Conservation (phyloP, 164 flowering plant genomes). For the Cinnamomum micranthum region DNA sequence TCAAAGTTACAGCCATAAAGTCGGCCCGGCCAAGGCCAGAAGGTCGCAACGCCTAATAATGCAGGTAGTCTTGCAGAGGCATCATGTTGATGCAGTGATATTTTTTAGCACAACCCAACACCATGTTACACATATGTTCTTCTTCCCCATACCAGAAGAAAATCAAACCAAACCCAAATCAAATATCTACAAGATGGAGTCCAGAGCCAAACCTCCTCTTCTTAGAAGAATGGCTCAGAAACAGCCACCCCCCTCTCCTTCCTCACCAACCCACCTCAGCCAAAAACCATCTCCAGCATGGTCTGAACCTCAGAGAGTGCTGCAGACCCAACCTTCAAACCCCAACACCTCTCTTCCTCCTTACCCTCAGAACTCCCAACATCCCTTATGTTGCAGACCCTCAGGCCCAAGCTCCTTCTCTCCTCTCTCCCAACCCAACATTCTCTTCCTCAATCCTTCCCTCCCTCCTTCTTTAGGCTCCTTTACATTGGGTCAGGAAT, state of each 20-base stretch:
- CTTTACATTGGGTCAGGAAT: conserved; percentile 84
- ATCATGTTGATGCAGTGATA: too few species aligned
- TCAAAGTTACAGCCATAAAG: too few species aligned
- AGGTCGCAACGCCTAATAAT: too few species aligned
- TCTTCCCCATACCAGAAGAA: too few species aligned
- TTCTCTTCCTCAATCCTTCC: conserved; percentile 51
- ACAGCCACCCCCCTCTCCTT: conserved; percentile 36
- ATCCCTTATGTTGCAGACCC: conserved; percentile 85
- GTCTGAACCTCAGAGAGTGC: conserved; percentile 75
- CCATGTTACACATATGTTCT: too few species aligned
- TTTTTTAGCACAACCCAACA: too few species aligned
- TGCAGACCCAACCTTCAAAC: conserved; percentile 31
- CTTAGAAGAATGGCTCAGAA: conserved; percentile 74
- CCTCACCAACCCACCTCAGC: conserved; percentile 25
- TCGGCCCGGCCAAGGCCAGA: too few species aligned
- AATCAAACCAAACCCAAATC: not conserved
- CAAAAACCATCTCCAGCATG: conserved; percentile 75
- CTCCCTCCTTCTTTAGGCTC: conserved; percentile 58
- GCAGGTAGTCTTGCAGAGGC: too few species aligned
- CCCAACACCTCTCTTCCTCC: conserved; percentile 53
- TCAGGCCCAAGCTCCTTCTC: conserved; percentile 75
- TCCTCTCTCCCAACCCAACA: conserved; percentile 43
- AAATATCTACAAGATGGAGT: conserved; percentile 15
- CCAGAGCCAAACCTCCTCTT: conserved; percentile 40
- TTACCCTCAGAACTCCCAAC: conserved; percentile 46